Evolutionary conservation across 768 basidiomycete species (phyloP), one percentile per base, ranked within the genome.

Genomic region (Trametes villosa): DNA sequence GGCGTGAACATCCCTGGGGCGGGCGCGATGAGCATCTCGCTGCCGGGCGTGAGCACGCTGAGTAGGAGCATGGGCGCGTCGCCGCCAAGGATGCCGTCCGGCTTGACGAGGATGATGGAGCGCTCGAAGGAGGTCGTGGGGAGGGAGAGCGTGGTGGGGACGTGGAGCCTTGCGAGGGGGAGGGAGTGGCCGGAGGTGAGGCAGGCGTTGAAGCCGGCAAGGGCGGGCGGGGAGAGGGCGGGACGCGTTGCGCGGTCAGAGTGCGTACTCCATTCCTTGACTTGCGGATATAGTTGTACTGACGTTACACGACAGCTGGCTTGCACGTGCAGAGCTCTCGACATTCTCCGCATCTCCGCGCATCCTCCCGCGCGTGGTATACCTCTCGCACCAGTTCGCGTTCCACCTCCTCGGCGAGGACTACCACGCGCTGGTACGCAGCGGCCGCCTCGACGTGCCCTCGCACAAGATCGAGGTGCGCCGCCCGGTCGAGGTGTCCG

Each of bases 361-460:
- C 2, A 77, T 92, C 34, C 80, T 91, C 0, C 90, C 93, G 2
- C 82, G 86, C 0, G 80, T 91, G 0, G 80, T 97, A 30, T 96
- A 96, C 72, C 85, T 92, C 18, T 85, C 87, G 0, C 91, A 93
- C 65, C 92, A 96, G 61, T 92, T 96, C 70, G 79, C 86, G 12
- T 96, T 96, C 78, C 81, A 84, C 66, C 81, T 85, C 2, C 80
- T 94, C 0, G 85, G 85, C 13, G 85, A 88, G 63, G 87, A 94
- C 65, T 92, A 93, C 68, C 87, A 92, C 57, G 88, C 91, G 0
- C 83, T 91, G n/a, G 83, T 88, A 36, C 84, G 86, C 33, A 79
- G 81, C 4, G 84, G 83, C 62, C 83, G 84, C 54, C 78, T 90
- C 46, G 85, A 86, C 57, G 77, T 87, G 33, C 72, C 77, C 1